phyloP scores from a whole-genome alignment of 1,284 basidiomycete genomes.

The Marasmius tenuissimus region DNA sequence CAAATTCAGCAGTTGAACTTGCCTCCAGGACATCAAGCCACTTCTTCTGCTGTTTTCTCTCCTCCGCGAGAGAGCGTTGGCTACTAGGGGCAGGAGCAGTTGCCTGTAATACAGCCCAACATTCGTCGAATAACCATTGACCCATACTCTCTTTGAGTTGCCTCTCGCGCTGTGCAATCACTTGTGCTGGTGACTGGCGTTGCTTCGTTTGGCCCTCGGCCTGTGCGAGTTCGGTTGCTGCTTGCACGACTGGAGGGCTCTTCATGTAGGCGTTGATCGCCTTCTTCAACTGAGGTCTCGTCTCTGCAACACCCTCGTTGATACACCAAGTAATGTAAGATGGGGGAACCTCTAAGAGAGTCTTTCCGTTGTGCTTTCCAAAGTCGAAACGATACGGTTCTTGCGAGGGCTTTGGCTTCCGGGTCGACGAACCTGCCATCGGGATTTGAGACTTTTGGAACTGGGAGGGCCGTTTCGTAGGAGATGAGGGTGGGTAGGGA shows the following conservation, averaged over 20 bases:
- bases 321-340: background rate
- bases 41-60: background rate
- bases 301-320: background rate
- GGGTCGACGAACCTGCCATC: background rate
- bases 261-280: background rate
- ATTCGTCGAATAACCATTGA: background rate
- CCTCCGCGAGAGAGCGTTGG: background rate
- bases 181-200: background rate
- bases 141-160: background rate
- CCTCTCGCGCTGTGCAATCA: background rate
- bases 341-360: background rate
- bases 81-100: background rate
- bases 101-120: background rate
- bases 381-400: conserved; percentile 1
- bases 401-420: background rate
- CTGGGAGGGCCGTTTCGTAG: background rate
- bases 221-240: background rate
- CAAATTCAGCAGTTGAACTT: background rate
- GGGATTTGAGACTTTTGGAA: background rate
- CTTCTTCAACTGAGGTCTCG: background rate
- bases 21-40: background rate
- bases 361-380: background rate
- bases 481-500: background rate
- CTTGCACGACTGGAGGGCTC: background rate
- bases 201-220: background rate